Evolutionary conservation across 129 eudicot genomes (phyloP).

Genomic region (Flaveria bidentis): DNA sequence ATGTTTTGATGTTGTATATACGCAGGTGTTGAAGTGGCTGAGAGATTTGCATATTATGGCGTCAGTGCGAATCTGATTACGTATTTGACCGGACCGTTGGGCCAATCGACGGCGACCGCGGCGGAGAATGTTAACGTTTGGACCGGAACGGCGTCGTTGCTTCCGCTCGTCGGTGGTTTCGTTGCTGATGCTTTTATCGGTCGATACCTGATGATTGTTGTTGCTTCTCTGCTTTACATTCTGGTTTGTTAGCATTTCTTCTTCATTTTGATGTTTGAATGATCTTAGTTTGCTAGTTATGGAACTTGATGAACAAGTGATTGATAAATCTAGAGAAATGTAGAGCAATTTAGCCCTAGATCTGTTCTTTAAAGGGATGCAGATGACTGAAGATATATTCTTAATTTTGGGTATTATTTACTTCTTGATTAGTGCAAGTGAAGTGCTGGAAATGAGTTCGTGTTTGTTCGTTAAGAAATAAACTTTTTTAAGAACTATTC

Average conservation of each 20-base stretch:
- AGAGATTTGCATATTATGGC: constrained; percentile 64
- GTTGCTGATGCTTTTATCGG: constrained; percentile 70
- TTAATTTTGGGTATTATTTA: too few relatives aligned
- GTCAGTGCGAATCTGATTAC: constrained; percentile 50
- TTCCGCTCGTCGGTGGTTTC: constrained; percentile 67
- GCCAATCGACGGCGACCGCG: constrained; percentile 70
- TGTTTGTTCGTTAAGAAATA: too few relatives aligned
- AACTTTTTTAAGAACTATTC: too few relatives aligned
- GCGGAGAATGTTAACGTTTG: constrained; percentile 71
- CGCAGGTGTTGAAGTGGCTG: constrained; percentile 72
- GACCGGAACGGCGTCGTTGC: constrained; percentile 59
- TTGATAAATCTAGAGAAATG: background rate
- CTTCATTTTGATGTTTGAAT: background rate
- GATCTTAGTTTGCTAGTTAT: background rate
- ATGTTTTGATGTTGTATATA: background rate
- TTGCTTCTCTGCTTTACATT: constrained; percentile 62
- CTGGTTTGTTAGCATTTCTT: constrained; percentile 36
- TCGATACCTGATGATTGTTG: constrained; percentile 54
- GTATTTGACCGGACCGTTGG: constrained; percentile 49
- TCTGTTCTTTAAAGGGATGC: too few relatives aligned
- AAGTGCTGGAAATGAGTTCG: too few relatives aligned
- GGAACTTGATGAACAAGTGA: background rate
- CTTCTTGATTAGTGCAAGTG: too few relatives aligned
- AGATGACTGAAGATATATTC: too few relatives aligned
- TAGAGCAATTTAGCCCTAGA: background rate